A percentile compares a stretch with the other conserved stretches of the same genome.
phyloP scores from a whole-genome alignment of 345 rosid species.

The Firmiana major region DNA sequence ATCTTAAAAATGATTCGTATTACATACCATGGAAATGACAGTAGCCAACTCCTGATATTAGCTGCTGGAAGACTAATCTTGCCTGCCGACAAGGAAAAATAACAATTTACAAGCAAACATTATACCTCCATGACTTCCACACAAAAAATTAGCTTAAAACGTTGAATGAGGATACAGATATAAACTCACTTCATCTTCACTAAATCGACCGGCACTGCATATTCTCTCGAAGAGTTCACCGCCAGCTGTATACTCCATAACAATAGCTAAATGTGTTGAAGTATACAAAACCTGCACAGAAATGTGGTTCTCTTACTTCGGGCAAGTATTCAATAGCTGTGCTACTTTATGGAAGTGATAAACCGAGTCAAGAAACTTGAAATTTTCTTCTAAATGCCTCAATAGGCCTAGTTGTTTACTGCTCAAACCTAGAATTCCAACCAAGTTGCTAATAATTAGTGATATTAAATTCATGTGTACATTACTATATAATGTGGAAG shows the following conservation, averaged over 20 bases:
- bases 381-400: not conserved
- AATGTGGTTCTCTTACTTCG: not conserved
- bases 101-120: not conserved
- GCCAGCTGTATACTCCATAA: constrained; percentile 90
- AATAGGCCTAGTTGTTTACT: not conserved
- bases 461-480: not conserved
- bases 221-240: constrained; percentile 83
- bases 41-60: constrained; percentile 87
- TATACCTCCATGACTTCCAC: too few species aligned
- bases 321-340: not conserved
- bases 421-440: not conserved
- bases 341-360: not conserved
- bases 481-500: not conserved
- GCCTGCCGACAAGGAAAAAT: constrained; percentile 33
- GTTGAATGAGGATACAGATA: not conserved
- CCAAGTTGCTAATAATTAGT: not conserved
- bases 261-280: constrained; percentile 74
- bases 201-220: constrained; percentile 82
- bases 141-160: too few species aligned
- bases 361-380: not conserved
- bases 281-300: constrained; percentile 59
- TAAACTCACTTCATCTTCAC: constrained; percentile 75
- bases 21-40: constrained; percentile 74
- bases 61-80: constrained; percentile 86
- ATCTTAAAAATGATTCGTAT: not conserved